Evolutionary conservation across 2,329 filamentous ascomycete genomes (phyloP).

Genomic region (Lachnellula willkommii): DNA sequence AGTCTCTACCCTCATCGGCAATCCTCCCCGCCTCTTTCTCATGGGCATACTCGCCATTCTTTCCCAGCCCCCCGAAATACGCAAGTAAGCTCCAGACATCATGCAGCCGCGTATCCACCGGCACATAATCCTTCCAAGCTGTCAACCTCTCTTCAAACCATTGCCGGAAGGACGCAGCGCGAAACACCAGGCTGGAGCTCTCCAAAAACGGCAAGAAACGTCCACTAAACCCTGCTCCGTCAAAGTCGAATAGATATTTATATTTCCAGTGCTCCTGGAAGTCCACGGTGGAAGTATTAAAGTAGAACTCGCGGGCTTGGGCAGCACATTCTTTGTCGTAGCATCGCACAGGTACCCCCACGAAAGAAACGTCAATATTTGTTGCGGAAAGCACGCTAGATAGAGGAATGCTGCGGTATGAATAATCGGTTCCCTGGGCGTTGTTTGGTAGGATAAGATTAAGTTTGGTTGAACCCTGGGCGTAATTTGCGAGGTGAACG

Average conservation of each 20-base stretch:
- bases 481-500: constrained; percentile 46
- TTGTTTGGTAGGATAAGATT: constrained; percentile 21
- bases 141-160: constrained; percentile 60
- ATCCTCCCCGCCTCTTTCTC: constrained; percentile 43
- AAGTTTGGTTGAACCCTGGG: constrained; percentile 35
- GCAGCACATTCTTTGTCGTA: constrained; percentile 31
- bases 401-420: constrained; percentile 38
- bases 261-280: constrained; percentile 38
- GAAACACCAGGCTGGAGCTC: constrained; percentile 49
- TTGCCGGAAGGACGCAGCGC: constrained; percentile 55
- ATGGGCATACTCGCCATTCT: constrained; percentile 2
- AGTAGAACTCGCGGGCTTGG: constrained; percentile 30
- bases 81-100: constrained; percentile 21
- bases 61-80: constrained; percentile 26
- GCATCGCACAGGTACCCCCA: constrained; percentile 35
- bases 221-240: constrained; percentile 49
- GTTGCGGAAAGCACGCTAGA: constrained; percentile 24
- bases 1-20: constrained; percentile 47
- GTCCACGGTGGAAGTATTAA: constrained; percentile 17
- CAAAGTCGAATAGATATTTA: constrained; percentile 55
- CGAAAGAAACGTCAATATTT: constrained; percentile 35
- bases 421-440: constrained; percentile 35
- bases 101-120: constrained; percentile 44
- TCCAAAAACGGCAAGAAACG: constrained; percentile 48
- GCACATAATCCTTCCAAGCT: constrained; percentile 60